Conservation (phyloP, 1,284 basidiomycete species). For the Malassezia pachydermatis region DNA sequence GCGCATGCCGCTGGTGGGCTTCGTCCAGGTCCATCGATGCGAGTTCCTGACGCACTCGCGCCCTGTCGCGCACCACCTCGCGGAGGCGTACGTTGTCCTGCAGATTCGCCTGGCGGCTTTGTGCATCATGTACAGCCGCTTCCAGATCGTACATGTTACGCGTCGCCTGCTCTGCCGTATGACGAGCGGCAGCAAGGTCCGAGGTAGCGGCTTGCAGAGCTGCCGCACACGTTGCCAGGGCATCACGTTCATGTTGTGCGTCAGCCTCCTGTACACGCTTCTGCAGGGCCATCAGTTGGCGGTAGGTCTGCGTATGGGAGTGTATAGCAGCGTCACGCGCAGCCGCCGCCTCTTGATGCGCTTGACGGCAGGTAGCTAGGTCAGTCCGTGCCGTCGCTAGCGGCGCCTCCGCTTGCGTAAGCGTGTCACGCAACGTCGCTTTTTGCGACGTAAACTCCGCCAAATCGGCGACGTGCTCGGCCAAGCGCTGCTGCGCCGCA, state of each 20-base stretch:
- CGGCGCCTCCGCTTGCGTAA: neutral
- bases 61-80: conserved; percentile 61
- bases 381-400: too few species aligned
- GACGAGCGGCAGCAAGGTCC: conserved; percentile 23
- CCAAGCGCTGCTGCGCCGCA: neutral
- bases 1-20: conserved; percentile 51
- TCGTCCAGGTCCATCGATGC: conserved; percentile 48
- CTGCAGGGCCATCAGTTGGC: neutral
- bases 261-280: neutral
- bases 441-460: conserved; percentile 50
- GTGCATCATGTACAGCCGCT: conserved; percentile 47
- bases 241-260: conserved; percentile 49
- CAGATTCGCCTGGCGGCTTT: conserved; percentile 56
- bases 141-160: conserved; percentile 33
- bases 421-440: neutral
- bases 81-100: conserved; percentile 76
- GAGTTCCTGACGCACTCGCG: conserved; percentile 62
- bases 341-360: conserved; percentile 30
- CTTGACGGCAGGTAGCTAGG: too few species aligned
- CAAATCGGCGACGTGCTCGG: conserved; percentile 63
- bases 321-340: neutral
- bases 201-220: conserved; percentile 35
- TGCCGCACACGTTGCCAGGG: conserved; percentile 50
- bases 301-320: neutral
- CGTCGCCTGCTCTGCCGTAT: conserved; percentile 24